A percentile compares a stretch with the other conserved stretches of the same genome.
These are phyloP conservation scores for Syzygium aromaticum DNA, from an alignment of 345 rosid genomes.

Conservation along the genomic window DNA sequence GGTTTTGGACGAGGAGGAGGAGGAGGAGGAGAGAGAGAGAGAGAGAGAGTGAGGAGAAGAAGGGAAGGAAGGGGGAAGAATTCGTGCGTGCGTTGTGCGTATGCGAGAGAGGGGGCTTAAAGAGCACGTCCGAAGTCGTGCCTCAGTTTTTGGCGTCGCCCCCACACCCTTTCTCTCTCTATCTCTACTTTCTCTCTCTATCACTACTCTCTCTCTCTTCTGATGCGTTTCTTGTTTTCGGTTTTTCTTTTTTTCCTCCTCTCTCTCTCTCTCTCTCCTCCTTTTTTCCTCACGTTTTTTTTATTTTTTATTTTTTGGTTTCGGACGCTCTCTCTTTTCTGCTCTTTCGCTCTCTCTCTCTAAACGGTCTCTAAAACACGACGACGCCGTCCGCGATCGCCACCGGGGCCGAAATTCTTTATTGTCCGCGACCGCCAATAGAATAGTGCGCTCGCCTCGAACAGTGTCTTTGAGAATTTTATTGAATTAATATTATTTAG, in stretches of 20 bases:
- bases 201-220: background rate
- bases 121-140: background rate
- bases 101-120: constrained; percentile 2
- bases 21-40: background rate
- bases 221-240: background rate
- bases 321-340: too few relatives aligned
- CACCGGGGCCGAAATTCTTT: too few relatives aligned
- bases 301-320: too few relatives aligned
- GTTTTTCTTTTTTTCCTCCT: background rate
- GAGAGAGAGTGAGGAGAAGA: background rate
- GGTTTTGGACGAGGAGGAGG: background rate
- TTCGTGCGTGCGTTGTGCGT: background rate
- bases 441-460: too few relatives aligned
- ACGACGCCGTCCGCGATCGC: too few relatives aligned
- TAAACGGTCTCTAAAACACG: too few relatives aligned
- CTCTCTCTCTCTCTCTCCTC: background rate
- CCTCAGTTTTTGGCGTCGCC: constrained; percentile 6
- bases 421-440: too few relatives aligned
- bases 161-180: background rate
- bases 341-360: too few relatives aligned
- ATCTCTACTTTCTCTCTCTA: background rate
- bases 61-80: background rate
- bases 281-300: too few relatives aligned
- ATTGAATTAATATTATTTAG: too few relatives aligned
- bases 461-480: too few relatives aligned